phyloP scores from a whole-genome alignment of 345 rosid species.

The Camelina hispida region DNA sequence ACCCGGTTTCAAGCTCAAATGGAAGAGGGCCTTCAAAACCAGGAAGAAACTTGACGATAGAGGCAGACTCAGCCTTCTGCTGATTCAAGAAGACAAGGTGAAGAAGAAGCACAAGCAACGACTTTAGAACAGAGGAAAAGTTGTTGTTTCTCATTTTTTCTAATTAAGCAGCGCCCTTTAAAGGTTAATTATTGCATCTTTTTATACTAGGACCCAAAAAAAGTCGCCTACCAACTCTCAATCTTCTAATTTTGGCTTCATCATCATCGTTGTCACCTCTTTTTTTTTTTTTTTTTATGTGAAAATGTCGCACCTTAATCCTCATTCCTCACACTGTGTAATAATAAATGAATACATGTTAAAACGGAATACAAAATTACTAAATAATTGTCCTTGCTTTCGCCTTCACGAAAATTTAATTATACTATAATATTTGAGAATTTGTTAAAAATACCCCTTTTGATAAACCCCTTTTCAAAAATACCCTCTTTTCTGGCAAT shows the following conservation, averaged over 20 bases:
- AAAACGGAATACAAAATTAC: no score
- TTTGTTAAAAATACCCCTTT: no score
- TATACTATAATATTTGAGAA: no score
- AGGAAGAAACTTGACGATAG: constrained; percentile 27
- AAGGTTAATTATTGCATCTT: background rate
- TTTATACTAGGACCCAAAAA: background rate
- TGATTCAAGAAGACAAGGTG: constrained; percentile 19
- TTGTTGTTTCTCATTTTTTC: constrained; percentile 6
- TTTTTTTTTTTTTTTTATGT: no score
- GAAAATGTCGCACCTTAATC: no score
- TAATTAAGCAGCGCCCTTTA: no score
- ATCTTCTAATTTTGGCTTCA: background rate
- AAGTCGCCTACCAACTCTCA: background rate
- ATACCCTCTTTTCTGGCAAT: no score
- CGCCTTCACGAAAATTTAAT: no score
- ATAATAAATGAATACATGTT: no score
- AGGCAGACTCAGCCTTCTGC: constrained; percentile 7
- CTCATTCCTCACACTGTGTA: no score
- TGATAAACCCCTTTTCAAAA: no score
- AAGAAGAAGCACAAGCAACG: constrained; percentile 28
- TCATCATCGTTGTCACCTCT: background rate
- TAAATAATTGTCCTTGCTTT: no score
- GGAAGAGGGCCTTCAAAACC: constrained; percentile 34
- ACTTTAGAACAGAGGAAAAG: constrained; percentile 30
- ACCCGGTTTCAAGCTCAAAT: constrained; percentile 33